These are phyloP conservation scores for Hirsutella rhossiliensis DNA, from an alignment of 2,329 filamentous ascomycete genomes.

Conservation along the genomic window DNA sequence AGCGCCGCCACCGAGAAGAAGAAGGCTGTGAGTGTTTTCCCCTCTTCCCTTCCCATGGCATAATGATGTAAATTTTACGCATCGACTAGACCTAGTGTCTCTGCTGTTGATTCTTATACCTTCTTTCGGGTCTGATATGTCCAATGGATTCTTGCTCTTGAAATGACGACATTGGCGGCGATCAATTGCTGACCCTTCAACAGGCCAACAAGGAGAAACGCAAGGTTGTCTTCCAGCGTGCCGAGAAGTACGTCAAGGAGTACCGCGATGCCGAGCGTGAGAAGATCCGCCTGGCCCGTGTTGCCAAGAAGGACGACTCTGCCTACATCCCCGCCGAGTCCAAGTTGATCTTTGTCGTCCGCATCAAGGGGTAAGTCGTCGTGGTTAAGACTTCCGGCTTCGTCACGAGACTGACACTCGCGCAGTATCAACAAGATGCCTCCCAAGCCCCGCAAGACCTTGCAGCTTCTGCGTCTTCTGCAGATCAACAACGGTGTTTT, in stretches of 20 bases:
- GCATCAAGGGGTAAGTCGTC: constrained; percentile 79
- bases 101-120: constrained; percentile 92
- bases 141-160: constrained; percentile 13
- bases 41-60: constrained; percentile 17
- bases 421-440: constrained; percentile 99
- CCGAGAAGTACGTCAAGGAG: constrained; percentile 99
- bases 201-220: constrained; percentile 99
- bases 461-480: constrained; percentile 97
- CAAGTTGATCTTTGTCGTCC: constrained; percentile 95
- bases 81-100: constrained; percentile 83
- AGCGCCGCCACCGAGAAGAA: constrained; percentile 69
- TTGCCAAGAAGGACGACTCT: constrained; percentile 83
- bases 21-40: constrained; percentile 69
- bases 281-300: constrained; percentile 85
- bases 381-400: no score
- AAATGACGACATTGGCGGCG: constrained; percentile 4
- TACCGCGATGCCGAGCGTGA: constrained; percentile 97
- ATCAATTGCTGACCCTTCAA: constrained; percentile 22
- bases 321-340: constrained; percentile 92
- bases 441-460: constrained; percentile 99
- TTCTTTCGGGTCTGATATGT: constrained; percentile 97
- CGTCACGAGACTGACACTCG: constrained; percentile 2
- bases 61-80: constrained; percentile 80
- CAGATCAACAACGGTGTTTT: constrained; percentile 99
- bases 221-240: constrained; percentile 97